Evolutionary conservation across 2,329 filamentous ascomycete genomes (phyloP), one percentile per base, ranked within the genome.

Genomic region (Huntiella decipiens): DNA sequence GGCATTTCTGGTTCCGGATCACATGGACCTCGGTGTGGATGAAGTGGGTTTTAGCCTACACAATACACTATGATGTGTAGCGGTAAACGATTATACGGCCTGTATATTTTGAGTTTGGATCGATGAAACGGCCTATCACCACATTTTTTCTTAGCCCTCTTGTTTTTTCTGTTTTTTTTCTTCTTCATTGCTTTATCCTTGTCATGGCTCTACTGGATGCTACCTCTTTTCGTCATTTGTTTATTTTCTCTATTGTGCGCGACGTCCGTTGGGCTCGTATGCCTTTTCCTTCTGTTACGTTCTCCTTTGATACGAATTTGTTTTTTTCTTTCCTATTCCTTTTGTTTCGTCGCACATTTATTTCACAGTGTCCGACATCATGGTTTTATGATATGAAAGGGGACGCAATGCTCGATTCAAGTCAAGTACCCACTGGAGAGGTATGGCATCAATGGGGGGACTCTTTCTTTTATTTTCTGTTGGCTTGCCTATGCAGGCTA

Each of bases 221-320:
- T 43, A 11, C 34, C 34, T 43, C 31, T 43, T 43, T 43, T 32
- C 41, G 37, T 35, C 17, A 35, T 22, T 38, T 40, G 22, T 28
- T 28, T 10, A 28, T 28, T 28, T 28, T 28, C 22, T 28, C 22
- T 6, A 28, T 28, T 28, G 22, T 28, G 22, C 22, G 8, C 22
- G 22, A 10, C 8, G 22, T 28, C 22, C 22, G 7, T 28, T 28
- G 22, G 22, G 22, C 22, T 28, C 22, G 22, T 28, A 28, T 28
- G 22, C 36, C 36, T 46, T 41, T 35, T 32, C 33, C 31, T 22
- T 38, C 31, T 39, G 45, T 43, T 47, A 36, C 35, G 32, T 38
- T 47, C 38, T 47, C 17, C 42, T 46, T 50, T 48, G 45, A 41
- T 5, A 28, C 50, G 48, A 51, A 51, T 53, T 51, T 53, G 52